phyloP scores from a whole-genome alignment of 306 rosid genomes.

The Herpetospermum pedunculosum region DNA sequence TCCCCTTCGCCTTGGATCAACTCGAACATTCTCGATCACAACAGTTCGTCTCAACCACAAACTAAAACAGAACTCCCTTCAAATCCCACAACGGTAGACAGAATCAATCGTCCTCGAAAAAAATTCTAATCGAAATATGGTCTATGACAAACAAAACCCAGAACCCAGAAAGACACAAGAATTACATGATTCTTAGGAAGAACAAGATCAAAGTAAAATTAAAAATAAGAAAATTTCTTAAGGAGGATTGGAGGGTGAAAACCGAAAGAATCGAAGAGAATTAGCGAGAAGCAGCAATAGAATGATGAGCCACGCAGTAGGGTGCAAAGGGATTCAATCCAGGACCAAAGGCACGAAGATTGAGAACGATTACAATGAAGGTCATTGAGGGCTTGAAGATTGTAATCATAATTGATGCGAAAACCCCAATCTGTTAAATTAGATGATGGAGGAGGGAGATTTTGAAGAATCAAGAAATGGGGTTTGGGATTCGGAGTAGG shows the following conservation, averaged over 20 bases:
- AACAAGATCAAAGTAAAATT: neutral
- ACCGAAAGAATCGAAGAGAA: constrained; percentile 6
- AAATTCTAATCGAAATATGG: neutral
- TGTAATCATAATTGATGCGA: constrained; percentile 31
- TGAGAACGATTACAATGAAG: constrained; percentile 29
- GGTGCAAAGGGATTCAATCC: constrained; percentile 96
- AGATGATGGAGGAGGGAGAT: neutral
- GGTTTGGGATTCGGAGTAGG: neutral
- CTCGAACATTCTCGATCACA: neutral
- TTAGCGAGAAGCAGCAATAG: constrained; percentile 45
- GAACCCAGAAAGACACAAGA: constrained; percentile 4
- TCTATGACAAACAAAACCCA: neutral
- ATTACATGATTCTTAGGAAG: constrained; percentile 24
- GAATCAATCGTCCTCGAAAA: neutral
- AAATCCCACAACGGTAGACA: neutral
- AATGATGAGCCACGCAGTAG: constrained; percentile 68
- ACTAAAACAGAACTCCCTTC: neutral
- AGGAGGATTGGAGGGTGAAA: neutral
- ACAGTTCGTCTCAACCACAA: neutral
- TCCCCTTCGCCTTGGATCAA: neutral
- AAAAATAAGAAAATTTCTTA: neutral
- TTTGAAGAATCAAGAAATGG: neutral
- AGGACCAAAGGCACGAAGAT: constrained; percentile 88
- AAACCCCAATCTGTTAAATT: constrained; percentile 10
- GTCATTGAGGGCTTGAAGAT: constrained; percentile 17